Evolutionary conservation across 129 eudicot species (phyloP).

Genomic region (Apium graveolens): DNA sequence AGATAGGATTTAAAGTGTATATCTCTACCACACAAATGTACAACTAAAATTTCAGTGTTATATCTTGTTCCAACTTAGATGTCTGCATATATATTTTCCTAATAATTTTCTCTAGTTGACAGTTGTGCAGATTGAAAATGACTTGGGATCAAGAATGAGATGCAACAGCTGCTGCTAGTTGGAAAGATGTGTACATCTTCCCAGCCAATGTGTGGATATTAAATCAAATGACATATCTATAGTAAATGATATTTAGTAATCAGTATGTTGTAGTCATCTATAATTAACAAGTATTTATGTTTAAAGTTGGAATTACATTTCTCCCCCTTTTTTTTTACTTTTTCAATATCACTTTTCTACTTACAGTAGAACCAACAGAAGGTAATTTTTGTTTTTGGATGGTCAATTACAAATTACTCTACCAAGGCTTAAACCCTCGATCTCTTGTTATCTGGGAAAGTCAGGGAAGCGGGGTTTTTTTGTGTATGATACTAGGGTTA

Average conservation of each 20-base stretch:
- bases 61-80: neutral
- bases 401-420: neutral
- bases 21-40: neutral
- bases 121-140: neutral
- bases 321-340: neutral
- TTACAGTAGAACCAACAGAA: too few relatives aligned
- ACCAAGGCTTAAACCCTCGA: neutral
- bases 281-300: neutral
- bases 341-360: too few relatives aligned
- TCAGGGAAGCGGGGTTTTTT: too few relatives aligned
- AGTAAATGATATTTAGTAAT: neutral
- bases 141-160: neutral
- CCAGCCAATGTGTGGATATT: neutral
- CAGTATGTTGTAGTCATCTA: neutral
- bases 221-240: neutral
- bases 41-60: neutral
- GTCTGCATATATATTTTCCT: neutral
- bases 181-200: slow-evolving; percentile 1
- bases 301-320: neutral
- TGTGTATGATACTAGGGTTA: too few relatives aligned
- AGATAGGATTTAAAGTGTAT: neutral
- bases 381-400: neutral
- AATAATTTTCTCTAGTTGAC: neutral
- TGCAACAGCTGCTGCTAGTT: neutral
- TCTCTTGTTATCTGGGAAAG: too few relatives aligned